Conservation (phyloP, 2,329 filamentous ascomycete genomes). For the Lecanicillium sp. region DNA sequence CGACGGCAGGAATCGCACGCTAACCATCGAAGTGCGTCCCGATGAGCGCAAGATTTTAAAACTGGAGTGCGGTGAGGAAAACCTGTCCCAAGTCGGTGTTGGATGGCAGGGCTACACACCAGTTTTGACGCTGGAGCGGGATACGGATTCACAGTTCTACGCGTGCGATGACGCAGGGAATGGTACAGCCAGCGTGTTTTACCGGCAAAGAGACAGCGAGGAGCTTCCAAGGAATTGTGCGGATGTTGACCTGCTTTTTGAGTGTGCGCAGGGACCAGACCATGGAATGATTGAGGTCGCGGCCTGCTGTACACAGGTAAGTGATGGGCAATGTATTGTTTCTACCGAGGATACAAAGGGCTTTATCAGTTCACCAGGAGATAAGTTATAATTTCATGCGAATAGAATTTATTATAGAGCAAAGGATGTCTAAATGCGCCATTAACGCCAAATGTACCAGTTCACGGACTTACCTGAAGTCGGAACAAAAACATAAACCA, state of each 20-base stretch:
- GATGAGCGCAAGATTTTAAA: background rate
- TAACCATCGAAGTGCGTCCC: background rate
- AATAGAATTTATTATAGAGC: no score
- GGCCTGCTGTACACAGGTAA: background rate
- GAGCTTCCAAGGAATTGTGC: background rate
- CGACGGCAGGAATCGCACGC: background rate
- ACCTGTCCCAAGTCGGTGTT: slow-evolving; percentile 1
- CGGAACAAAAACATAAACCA: no score
- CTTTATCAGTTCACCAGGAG: no score
- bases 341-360: no score
- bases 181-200: background rate
- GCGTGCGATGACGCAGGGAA: background rate
- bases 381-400: no score
- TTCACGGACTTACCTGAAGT: no score
- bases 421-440: no score
- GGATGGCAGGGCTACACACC: background rate
- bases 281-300: slow-evolving; percentile 1
- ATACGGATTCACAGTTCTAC: slow-evolving; percentile 2
- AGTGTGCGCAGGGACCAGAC: background rate
- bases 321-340: background rate
- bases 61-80: slow-evolving; percentile 1
- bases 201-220: background rate
- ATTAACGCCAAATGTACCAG: no score
- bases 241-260: slow-evolving; percentile 1
- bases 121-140: background rate